phyloP scores from a whole-genome alignment of 306 rosid genomes.

The Astragalus membranaceus region DNA sequence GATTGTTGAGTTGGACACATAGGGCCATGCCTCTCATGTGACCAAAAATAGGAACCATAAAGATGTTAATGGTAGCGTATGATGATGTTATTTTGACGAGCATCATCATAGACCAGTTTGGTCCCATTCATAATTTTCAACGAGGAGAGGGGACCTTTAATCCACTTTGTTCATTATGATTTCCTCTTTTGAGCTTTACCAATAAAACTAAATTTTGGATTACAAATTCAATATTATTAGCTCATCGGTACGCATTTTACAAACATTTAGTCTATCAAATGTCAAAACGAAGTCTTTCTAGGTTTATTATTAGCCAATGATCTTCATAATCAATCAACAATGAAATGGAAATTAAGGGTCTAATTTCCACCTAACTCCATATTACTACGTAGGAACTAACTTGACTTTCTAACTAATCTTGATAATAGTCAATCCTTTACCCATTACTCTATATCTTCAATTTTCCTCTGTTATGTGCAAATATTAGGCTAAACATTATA shows the following conservation, averaged over 20 bases:
- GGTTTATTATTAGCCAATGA: conserved; percentile 27
- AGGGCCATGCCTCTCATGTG: conserved; percentile 26
- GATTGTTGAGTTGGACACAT: not conserved
- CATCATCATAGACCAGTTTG: conserved; percentile 30
- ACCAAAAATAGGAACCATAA: conserved; percentile 36
- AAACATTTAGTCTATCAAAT: conserved; percentile 17
- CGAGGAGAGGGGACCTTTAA: conserved; percentile 35
- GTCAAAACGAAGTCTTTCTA: conserved; percentile 14
- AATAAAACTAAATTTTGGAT: not conserved
- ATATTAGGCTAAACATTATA: not conserved
- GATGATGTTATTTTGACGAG: conserved; percentile 24
- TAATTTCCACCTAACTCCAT: conserved; percentile 19
- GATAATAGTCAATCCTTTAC: not conserved
- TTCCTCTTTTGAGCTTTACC: conserved; percentile 29
- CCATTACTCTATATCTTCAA: not conserved
- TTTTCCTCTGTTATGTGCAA: not conserved
- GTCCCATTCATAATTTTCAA: conserved; percentile 35
- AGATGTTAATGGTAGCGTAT: conserved; percentile 30
- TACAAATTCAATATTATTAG: not conserved
- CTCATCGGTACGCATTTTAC: conserved; percentile 7
- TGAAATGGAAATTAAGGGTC: not conserved
- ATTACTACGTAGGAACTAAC: not conserved
- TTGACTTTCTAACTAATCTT: conserved; percentile 16
- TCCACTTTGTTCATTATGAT: conserved; percentile 38
- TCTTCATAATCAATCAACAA: conserved; percentile 19